Conservation (phyloP, 805 yeast species). For the Nakazawaea ernobii region DNA sequence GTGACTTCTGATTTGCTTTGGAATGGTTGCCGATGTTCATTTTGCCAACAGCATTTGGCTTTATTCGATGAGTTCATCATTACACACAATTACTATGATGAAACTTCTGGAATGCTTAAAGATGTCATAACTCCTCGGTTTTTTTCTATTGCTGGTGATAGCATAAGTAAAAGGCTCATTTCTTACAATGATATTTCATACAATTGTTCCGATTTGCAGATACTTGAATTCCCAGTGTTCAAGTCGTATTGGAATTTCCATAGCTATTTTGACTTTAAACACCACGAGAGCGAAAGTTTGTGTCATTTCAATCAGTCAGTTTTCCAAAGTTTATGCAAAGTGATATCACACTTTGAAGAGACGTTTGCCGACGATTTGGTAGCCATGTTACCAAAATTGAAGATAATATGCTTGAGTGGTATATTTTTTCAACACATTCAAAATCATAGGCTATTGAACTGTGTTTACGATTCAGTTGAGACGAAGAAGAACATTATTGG, state of each 20-base stretch:
- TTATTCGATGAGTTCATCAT: slow-evolving; percentile 55
- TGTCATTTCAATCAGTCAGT: slow-evolving; percentile 41
- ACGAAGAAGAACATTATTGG: slow-evolving; percentile 7
- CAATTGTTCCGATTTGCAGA: slow-evolving; percentile 25
- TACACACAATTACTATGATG: slow-evolving; percentile 57
- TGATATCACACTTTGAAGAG: slow-evolving; percentile 41
- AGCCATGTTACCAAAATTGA: slow-evolving; percentile 27
- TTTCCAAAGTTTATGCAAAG: slow-evolving; percentile 33
- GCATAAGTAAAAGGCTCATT: slow-evolving; percentile 29
- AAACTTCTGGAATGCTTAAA: slow-evolving; percentile 37
- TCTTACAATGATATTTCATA: slow-evolving; percentile 17
- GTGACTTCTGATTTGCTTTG: slow-evolving; percentile 64
- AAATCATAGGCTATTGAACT: slow-evolving; percentile 13
- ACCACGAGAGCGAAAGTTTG: slow-evolving; percentile 26
- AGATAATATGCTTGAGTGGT: slow-evolving; percentile 32
- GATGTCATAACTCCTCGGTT: slow-evolving; percentile 59
- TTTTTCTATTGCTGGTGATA: slow-evolving; percentile 46
- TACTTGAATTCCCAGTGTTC: slow-evolving; percentile 25
- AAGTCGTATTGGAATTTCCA: slow-evolving; percentile 43
- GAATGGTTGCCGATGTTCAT: slow-evolving; percentile 70
- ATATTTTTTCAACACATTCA: slow-evolving; percentile 27
- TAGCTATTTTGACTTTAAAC: slow-evolving; percentile 35
- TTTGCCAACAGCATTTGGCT: slow-evolving; percentile 43
- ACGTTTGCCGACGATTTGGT: slow-evolving; percentile 33
- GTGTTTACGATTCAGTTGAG: slow-evolving; percentile 15